Percentiles rank a stretch among this genome's conserved stretches.
Conservation (phyloP, 1,284 basidiomycete species). For the Gomphus sp. region DNA sequence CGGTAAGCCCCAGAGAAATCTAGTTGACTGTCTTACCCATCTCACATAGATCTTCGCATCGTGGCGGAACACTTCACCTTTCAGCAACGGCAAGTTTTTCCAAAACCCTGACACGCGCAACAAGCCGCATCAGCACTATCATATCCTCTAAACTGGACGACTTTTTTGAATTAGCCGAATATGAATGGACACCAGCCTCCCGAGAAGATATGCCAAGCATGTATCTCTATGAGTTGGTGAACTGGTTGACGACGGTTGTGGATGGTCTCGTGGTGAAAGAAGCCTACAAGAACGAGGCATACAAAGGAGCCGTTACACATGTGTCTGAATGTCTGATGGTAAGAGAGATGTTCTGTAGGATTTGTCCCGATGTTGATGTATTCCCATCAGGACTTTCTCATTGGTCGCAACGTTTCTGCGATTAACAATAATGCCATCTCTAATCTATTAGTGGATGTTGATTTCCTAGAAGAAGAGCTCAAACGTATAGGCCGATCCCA, state of each 20-base stretch:
- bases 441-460: slow-evolving; percentile 75
- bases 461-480: slow-evolving; percentile 79
- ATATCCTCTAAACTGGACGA: slow-evolving; percentile 94
- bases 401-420: slow-evolving; percentile 65
- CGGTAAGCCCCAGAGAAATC: slow-evolving; percentile 33
- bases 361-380: background rate
- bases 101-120: slow-evolving; percentile 59
- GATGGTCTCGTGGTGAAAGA: slow-evolving; percentile 86
- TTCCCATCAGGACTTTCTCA: slow-evolving; percentile 57
- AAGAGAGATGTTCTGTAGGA: background rate
- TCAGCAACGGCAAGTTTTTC: slow-evolving; percentile 62
- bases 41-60: slow-evolving; percentile 58
- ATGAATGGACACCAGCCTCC: slow-evolving; percentile 78
- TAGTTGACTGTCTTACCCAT: background rate
- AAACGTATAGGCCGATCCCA: slow-evolving; percentile 62
- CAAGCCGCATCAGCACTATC: slow-evolving; percentile 71
- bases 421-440: slow-evolving; percentile 86
- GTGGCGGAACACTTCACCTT: slow-evolving; percentile 73
- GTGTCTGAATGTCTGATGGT: slow-evolving; percentile 87
- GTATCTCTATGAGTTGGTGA: slow-evolving; percentile 92
- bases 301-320: slow-evolving; percentile 76
- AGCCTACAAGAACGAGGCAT: slow-evolving; percentile 80
- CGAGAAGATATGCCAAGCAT: slow-evolving; percentile 74
- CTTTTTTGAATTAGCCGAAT: slow-evolving; percentile 91
- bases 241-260: slow-evolving; percentile 94